Conservation (phyloP, 2,329 filamentous ascomycete genomes). For the Aspergillus sclerotialis region DNA sequence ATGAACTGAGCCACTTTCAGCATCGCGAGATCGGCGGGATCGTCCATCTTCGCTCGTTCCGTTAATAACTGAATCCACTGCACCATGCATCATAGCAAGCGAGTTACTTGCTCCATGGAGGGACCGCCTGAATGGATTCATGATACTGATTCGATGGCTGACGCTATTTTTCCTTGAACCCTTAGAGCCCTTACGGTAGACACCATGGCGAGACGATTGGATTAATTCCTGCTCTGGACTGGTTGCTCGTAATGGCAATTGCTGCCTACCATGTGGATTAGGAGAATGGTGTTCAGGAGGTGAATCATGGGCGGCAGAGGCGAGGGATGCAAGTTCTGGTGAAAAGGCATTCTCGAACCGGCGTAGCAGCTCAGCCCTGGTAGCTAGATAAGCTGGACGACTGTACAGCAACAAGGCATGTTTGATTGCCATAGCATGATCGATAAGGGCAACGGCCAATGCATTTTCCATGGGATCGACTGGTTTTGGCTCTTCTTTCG, state of each 20-base stretch:
- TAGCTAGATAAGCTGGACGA: constrained; percentile 48
- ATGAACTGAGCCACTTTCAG: constrained; percentile 30
- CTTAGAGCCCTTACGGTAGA: constrained; percentile 26
- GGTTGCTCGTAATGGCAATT: constrained; percentile 18
- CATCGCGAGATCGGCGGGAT: constrained; percentile 20
- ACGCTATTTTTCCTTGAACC: constrained; percentile 31
- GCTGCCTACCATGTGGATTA: constrained; percentile 18
- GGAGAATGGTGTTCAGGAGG: constrained; percentile 17
- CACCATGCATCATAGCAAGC: constrained; percentile 27
- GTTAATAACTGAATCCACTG: neutral
- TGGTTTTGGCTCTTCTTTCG: constrained; percentile 40
- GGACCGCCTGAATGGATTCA: constrained; percentile 38
- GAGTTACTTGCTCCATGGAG: constrained; percentile 30
- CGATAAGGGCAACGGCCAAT: constrained; percentile 75
- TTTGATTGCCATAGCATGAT: constrained; percentile 83
- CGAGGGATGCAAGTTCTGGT: constrained; percentile 58
- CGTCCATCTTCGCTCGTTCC: constrained; percentile 6
- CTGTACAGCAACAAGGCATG: constrained; percentile 67
- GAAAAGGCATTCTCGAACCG: constrained; percentile 44
- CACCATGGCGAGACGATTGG: constrained; percentile 22
- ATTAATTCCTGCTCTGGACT: constrained; percentile 32
- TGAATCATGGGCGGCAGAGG: constrained; percentile 39
- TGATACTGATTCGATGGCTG: constrained; percentile 35
- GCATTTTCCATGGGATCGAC: constrained; percentile 62
- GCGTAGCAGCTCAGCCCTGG: constrained; percentile 30